Evolutionary conservation across 805 yeast species (phyloP).

Genomic region (Zygoascus bituminiphila): DNA sequence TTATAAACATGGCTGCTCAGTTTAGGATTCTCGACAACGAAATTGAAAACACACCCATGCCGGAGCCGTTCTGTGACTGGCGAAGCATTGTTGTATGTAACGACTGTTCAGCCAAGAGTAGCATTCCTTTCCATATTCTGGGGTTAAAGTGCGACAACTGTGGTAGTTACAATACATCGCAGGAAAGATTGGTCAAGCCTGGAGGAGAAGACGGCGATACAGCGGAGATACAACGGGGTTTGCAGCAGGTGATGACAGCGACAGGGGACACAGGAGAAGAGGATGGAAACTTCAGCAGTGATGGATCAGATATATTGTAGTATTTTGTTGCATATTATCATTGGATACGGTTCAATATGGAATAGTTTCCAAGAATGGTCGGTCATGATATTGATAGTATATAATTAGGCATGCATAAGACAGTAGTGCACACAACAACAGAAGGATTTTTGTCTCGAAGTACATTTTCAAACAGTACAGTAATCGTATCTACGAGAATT

Average conservation of each 20-base stretch:
- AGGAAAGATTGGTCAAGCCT: constrained; percentile 59
- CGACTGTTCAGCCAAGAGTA: constrained; percentile 80
- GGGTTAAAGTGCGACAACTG: constrained; percentile 87
- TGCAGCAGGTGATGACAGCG: not conserved
- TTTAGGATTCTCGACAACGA: constrained; percentile 83
- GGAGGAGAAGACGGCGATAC: constrained; percentile 35
- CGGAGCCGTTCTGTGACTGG: constrained; percentile 74
- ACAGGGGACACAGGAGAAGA: not conserved
- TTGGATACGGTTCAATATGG: no score
- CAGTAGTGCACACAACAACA: no score
- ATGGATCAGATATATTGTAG: not conserved
- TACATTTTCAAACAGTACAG: no score
- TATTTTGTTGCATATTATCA: no score
- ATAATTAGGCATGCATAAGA: no score
- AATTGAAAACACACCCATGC: constrained; percentile 65
- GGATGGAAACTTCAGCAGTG: not conserved
- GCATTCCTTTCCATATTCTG: constrained; percentile 67
- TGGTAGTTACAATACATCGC: constrained; percentile 78
- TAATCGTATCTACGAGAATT: no score
- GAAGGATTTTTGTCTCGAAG: no score
- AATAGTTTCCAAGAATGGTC: no score
- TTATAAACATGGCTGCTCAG: constrained; percentile 80
- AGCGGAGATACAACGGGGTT: not conserved
- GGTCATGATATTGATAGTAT: no score
- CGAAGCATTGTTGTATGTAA: constrained; percentile 58